phyloP scores from a whole-genome alignment of 371 early-diverging fungal genomes.

The Actinomortierella ambigua region DNA sequence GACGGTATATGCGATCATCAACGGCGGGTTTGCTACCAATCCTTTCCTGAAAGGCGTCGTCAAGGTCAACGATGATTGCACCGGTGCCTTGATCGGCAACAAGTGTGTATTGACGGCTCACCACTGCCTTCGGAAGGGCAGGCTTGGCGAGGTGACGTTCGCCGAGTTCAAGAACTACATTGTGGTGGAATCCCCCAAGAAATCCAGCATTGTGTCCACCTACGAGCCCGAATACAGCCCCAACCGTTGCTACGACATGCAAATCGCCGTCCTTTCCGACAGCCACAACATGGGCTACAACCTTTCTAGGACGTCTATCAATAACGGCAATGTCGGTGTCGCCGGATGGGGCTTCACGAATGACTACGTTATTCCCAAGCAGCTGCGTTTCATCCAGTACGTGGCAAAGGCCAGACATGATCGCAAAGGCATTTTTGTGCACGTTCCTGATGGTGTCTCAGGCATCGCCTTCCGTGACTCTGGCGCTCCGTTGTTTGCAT shows the following conservation, averaged over 20 bases:
- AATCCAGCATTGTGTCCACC: not conserved
- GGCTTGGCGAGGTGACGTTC: constrained; percentile 9
- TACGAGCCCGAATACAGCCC: not conserved
- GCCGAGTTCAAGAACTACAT: constrained; percentile 1
- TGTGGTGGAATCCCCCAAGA: constrained; percentile 6
- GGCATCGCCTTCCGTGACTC: constrained; percentile 15
- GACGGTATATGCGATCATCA: constrained; percentile 9
- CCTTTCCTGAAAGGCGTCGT: constrained; percentile 8
- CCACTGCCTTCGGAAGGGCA: constrained; percentile 6
- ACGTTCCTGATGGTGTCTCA: constrained; percentile 10
- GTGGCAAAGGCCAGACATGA: not conserved
- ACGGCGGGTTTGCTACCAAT: constrained; percentile 11
- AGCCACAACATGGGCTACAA: constrained; percentile 12
- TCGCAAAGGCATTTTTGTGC: constrained; percentile 3
- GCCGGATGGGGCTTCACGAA: constrained; percentile 12
- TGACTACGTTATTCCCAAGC: constrained; percentile 7
- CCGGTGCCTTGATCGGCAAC: constrained; percentile 12
- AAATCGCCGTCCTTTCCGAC: constrained; percentile 8
- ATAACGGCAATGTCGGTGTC: not conserved
- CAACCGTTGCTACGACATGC: constrained; percentile 13
- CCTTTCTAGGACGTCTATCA: not conserved
- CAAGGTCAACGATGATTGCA: constrained; percentile 15
- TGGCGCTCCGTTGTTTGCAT: constrained; percentile 12
- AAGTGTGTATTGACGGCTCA: constrained; percentile 14
- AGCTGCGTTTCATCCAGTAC: constrained; percentile 6